Evolutionary conservation across 169 alveolate species (phyloP).

Genomic region (Sarcocystis neurona): DNA sequence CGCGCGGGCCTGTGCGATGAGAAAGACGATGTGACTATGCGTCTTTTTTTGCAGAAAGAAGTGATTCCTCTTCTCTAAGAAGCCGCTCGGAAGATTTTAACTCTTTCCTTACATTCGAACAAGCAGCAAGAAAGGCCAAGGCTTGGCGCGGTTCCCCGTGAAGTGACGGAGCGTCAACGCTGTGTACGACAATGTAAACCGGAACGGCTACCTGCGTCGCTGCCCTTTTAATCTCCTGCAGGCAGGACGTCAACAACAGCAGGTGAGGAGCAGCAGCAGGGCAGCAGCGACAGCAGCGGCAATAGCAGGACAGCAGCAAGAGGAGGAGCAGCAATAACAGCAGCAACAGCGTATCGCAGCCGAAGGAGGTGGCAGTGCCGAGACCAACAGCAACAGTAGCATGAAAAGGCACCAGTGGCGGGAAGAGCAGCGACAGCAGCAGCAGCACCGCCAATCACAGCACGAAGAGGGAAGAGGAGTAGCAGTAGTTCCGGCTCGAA

Average conservation of each 20-base stretch:
- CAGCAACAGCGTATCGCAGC: not conserved
- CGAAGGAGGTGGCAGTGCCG: not conserved
- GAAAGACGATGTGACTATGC: too few relatives aligned
- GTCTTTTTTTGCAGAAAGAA: too few relatives aligned
- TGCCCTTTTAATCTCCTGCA: not conserved
- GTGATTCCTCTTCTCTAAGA: too few relatives aligned
- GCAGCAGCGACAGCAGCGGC: not conserved
- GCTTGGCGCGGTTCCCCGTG: conserved; percentile 12
- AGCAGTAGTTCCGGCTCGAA: too few relatives aligned
- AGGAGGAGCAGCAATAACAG: not conserved
- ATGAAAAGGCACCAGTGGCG: not conserved
- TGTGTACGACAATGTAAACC: conserved; percentile 17
- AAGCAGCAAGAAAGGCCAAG: conserved; percentile 14
- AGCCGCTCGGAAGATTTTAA: not conserved
- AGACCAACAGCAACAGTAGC: not conserved
- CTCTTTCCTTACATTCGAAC: not conserved
- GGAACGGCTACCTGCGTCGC: not conserved
- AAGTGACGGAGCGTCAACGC: conserved; percentile 11
- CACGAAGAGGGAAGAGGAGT: too few relatives aligned
- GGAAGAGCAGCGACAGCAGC: too few relatives aligned
- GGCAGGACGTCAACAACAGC: too few relatives aligned
- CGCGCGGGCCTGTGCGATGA: too few relatives aligned
- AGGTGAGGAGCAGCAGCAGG: not conserved
- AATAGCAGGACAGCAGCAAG: not conserved
- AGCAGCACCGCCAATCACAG: too few relatives aligned